A percentile compares a stretch with the other conserved stretches of the same genome.
Conservation (phyloP, 2,329 filamentous ascomycete species). For the Epichloe coenophiala region DNA sequence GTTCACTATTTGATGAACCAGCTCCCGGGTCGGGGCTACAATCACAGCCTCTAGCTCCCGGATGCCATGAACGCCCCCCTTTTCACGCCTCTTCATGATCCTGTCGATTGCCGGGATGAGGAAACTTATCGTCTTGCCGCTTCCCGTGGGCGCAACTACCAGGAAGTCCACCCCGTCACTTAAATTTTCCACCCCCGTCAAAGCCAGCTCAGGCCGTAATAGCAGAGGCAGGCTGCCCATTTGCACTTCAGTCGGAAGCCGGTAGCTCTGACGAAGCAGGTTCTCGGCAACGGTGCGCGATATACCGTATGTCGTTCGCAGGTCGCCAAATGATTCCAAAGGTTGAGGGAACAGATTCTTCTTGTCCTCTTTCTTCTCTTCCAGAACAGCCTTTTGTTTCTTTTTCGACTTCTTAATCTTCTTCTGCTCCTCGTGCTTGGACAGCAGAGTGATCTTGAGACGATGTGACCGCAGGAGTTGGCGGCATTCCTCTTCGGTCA, state of each 20-base stretch:
- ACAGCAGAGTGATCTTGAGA: slow-evolving; percentile 71
- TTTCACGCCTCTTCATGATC: slow-evolving; percentile 46
- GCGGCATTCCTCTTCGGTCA: slow-evolving; percentile 60
- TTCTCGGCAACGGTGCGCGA: slow-evolving; percentile 64
- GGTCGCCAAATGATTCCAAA: slow-evolving; percentile 59
- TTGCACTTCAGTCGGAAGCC: slow-evolving; percentile 84
- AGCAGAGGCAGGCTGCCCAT: slow-evolving; percentile 73
- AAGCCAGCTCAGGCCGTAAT: slow-evolving; percentile 41
- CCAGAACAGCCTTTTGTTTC: slow-evolving; percentile 33
- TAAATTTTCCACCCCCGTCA: slow-evolving; percentile 25
- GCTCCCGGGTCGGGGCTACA: slow-evolving; percentile 65
- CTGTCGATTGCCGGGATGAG: slow-evolving; percentile 74
- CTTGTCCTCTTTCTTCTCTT: slow-evolving; percentile 36
- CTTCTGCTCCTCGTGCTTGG: slow-evolving; percentile 28
- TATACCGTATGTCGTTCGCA: slow-evolving; percentile 59
- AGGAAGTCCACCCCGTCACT: slow-evolving; percentile 54
- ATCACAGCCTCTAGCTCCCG: slow-evolving; percentile 54
- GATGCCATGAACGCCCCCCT: slow-evolving; percentile 23
- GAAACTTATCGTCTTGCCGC: slow-evolving; percentile 91
- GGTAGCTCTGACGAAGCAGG: slow-evolving; percentile 70
- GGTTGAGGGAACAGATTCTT: slow-evolving; percentile 65
- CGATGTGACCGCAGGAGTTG: slow-evolving; percentile 66
- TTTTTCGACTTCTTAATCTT: slow-evolving; percentile 42
- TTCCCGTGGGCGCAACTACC: slow-evolving; percentile 85
- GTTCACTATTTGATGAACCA: slow-evolving; percentile 67